A percentile compares a stretch with the other conserved stretches of the same genome.
Evolutionary conservation across 2,329 filamentous ascomycete genomes (phyloP).

Genomic region (Botrytis sinoallii): DNA sequence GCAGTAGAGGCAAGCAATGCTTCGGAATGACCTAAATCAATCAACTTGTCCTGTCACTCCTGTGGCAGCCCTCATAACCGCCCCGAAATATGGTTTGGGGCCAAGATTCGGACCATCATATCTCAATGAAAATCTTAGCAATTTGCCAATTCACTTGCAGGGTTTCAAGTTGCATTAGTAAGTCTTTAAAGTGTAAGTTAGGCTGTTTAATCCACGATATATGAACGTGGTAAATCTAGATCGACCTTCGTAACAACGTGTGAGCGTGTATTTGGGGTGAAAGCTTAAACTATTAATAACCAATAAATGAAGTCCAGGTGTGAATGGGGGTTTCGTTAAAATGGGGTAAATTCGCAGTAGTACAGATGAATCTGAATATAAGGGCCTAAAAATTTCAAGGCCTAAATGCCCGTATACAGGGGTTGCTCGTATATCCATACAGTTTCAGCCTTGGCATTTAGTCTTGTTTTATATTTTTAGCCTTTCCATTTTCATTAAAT

Average conservation of each 20-base stretch:
- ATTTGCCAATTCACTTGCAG: neutral
- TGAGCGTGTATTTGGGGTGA: conserved; percentile 2
- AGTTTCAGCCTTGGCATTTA: no score
- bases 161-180: neutral
- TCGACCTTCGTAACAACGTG: conserved; percentile 11
- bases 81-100: neutral
- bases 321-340: neutral
- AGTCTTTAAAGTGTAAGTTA: neutral
- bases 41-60: neutral
- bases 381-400: no score
- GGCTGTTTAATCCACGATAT: conserved; percentile 9
- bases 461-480: no score
- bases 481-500: no score
- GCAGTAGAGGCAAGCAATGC: neutral
- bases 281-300: conserved; percentile 3
- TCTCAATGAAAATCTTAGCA: conserved; percentile 6
- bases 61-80: neutral
- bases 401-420: no score
- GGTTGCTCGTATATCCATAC: no score
- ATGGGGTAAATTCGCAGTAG: neutral
- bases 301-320: conserved; percentile 9
- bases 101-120: neutral
- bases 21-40: neutral
- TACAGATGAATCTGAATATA: no score
- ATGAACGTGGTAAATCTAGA: conserved; percentile 20